phyloP scores from a whole-genome alignment of 176 grass and related monocot species.

The Musa itinerans region DNA sequence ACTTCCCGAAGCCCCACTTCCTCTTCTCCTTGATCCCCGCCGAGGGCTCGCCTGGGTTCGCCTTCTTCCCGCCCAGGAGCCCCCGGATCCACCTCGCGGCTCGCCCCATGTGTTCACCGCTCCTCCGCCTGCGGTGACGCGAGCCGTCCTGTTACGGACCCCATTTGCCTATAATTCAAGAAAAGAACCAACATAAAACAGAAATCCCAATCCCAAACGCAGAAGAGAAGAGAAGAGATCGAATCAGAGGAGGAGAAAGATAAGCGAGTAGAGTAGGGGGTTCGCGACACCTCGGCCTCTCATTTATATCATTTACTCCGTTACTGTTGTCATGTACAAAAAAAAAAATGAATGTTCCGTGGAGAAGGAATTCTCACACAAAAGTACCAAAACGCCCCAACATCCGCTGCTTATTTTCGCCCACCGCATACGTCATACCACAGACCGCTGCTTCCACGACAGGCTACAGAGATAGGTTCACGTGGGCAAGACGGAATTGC shows the following conservation, averaged over 20 bases:
- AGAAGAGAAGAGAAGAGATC: background rate
- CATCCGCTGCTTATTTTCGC: too few species aligned
- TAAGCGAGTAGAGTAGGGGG: too few species aligned
- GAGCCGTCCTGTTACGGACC: background rate
- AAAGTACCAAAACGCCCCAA: too few species aligned
- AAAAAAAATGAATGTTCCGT: too few species aligned
- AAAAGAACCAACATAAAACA: background rate
- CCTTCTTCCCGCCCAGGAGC: conserved; percentile 51
- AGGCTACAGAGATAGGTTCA: too few species aligned
- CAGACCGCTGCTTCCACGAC: too few species aligned
- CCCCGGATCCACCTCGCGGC: conserved; percentile 14
- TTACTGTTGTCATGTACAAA: too few species aligned
- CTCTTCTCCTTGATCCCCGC: conserved; percentile 33
- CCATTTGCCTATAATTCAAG: background rate
- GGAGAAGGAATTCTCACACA: too few species aligned
- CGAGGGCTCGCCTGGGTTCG: background rate
- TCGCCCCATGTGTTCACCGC: background rate
- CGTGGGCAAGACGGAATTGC: too few species aligned
- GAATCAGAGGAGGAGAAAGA: background rate
- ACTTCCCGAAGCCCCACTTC: conserved; percentile 55
- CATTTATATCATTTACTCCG: too few species aligned
- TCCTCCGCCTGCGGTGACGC: background rate
- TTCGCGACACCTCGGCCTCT: too few species aligned
- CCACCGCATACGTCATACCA: too few species aligned
- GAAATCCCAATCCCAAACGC: background rate